These are phyloP conservation scores for Staphylotrichum tortipilum DNA, from an alignment of 495 filamentous ascomycete species.

Conservation along the genomic window DNA sequence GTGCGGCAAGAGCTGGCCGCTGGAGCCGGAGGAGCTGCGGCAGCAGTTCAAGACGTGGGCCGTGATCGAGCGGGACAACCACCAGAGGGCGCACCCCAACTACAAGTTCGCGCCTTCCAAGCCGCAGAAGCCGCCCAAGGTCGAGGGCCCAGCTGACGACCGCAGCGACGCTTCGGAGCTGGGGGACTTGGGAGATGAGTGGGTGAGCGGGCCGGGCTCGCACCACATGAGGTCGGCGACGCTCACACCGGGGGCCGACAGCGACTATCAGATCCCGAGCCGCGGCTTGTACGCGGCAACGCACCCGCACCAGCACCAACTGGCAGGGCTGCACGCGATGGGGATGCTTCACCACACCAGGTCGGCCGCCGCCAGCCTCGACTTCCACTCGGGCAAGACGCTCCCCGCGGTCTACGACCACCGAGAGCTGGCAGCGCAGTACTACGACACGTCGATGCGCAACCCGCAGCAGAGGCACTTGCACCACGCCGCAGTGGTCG, in stretches of 20 bases:
- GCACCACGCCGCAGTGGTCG: slow-evolving; percentile 35
- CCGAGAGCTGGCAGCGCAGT: slow-evolving; percentile 45
- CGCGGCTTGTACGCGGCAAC: slow-evolving; percentile 22
- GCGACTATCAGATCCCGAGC: slow-evolving; percentile 29
- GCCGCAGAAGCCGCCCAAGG: slow-evolving; percentile 43
- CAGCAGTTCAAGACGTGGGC: slow-evolving; percentile 77
- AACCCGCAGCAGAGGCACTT: slow-evolving; percentile 24
- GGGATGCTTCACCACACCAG: slow-evolving; percentile 30
- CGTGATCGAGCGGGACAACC: slow-evolving; percentile 74
- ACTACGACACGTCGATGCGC: slow-evolving; percentile 53
- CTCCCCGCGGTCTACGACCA: slow-evolving; percentile 47
- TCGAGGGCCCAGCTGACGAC: slow-evolving; percentile 25
- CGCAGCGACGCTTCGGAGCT: slow-evolving; percentile 30
- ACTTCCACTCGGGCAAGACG: slow-evolving; percentile 54
- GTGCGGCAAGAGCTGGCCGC: slow-evolving; percentile 75
- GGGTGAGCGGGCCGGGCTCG: slow-evolving; percentile 15
- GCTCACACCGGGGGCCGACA: slow-evolving; percentile 23
- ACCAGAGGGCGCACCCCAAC: slow-evolving; percentile 75
- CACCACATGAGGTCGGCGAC: slow-evolving; percentile 24
- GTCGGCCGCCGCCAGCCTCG: slow-evolving; percentile 50
- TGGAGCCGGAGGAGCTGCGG: slow-evolving; percentile 63
- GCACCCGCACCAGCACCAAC: slow-evolving; percentile 13
- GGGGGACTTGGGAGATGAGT: slow-evolving; percentile 32
- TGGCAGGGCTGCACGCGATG: slow-evolving; percentile 23
- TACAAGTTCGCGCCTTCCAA: slow-evolving; percentile 95